Evolutionary conservation across 345 rosid species (phyloP).

Genomic region (Populus ilicifolia): DNA sequence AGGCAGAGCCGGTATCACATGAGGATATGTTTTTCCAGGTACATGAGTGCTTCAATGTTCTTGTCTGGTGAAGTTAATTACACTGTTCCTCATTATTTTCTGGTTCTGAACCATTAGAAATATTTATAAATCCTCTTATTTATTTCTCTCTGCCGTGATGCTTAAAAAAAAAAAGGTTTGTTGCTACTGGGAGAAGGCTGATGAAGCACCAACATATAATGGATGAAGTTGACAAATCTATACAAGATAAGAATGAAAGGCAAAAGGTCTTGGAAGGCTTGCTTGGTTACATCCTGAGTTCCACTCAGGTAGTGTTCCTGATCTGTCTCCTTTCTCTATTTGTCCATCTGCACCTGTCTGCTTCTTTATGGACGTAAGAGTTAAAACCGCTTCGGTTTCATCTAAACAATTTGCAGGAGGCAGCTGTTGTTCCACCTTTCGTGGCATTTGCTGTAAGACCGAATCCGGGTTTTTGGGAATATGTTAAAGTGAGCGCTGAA

Average conservation of each 20-base stretch:
- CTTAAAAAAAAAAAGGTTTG: constrained; percentile 34
- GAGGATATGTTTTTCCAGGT: constrained; percentile 84
- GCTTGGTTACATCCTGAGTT: constrained; percentile 70
- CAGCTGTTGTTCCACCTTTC: constrained; percentile 72
- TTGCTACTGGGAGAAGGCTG: constrained; percentile 57
- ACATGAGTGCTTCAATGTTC: background rate
- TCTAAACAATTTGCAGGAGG: constrained; percentile 53
- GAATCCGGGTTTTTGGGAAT: constrained; percentile 87
- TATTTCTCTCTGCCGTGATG: background rate
- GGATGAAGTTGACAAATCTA: constrained; percentile 58
- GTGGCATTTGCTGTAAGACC: constrained; percentile 83
- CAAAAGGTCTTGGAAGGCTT: constrained; percentile 61
- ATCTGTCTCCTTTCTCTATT: background rate
- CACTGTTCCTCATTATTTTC: background rate
- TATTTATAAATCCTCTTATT: background rate
- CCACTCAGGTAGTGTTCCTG: constrained; percentile 46
- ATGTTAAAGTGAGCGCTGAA: constrained; percentile 63
- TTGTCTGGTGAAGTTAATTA: background rate
- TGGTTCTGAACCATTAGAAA: background rate
- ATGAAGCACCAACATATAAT: constrained; percentile 57
- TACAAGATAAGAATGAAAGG: constrained; percentile 58
- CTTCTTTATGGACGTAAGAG: background rate
- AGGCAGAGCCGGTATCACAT: constrained; percentile 67
- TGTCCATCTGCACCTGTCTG: background rate
- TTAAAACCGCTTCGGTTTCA: background rate